A percentile compares a stretch with the other conserved stretches of the same genome.
phyloP scores from a whole-genome alignment of 116 monocot genomes.

The Trichopus zeylanicus region DNA sequence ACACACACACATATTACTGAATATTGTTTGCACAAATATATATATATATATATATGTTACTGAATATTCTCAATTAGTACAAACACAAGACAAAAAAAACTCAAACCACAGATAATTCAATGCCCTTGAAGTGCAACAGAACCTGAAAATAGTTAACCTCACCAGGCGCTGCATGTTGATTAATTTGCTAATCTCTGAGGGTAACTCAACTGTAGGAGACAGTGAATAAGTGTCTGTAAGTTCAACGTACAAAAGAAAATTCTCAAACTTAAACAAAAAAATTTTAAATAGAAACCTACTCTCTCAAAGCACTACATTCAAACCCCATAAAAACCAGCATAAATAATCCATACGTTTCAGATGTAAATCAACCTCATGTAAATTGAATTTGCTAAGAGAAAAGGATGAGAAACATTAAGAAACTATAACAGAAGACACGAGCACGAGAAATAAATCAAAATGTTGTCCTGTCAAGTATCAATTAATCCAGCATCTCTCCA shows the following conservation, averaged over 20 bases:
- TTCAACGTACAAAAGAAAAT: background rate
- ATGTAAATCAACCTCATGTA: background rate
- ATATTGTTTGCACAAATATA: too few relatives aligned
- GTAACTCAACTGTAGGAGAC: slow-evolving; percentile 60
- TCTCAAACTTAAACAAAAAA: background rate
- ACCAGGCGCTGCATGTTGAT: slow-evolving; percentile 85
- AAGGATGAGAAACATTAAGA: too few relatives aligned
- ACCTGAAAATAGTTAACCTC: slow-evolving; percentile 18
- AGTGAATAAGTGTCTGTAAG: slow-evolving; percentile 2
- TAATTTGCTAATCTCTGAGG: slow-evolving; percentile 58
- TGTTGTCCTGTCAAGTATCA: too few relatives aligned
- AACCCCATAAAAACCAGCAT: background rate
- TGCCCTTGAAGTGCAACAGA: background rate
- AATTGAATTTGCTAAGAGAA: too few relatives aligned
- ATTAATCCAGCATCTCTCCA: too few relatives aligned
- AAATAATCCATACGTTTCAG: background rate
- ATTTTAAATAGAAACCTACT: background rate
- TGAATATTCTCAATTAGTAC: background rate
- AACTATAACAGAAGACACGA: too few relatives aligned
- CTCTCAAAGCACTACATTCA: background rate
- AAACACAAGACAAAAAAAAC: background rate
- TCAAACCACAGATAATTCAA: background rate
- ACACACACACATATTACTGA: too few relatives aligned
- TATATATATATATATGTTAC: too few relatives aligned
- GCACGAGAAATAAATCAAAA: too few relatives aligned